Evolutionary conservation across 202 grass and related monocot genomes (phyloP), one percentile per base, ranked within the genome.

Genomic region (Setaria viridis): DNA sequence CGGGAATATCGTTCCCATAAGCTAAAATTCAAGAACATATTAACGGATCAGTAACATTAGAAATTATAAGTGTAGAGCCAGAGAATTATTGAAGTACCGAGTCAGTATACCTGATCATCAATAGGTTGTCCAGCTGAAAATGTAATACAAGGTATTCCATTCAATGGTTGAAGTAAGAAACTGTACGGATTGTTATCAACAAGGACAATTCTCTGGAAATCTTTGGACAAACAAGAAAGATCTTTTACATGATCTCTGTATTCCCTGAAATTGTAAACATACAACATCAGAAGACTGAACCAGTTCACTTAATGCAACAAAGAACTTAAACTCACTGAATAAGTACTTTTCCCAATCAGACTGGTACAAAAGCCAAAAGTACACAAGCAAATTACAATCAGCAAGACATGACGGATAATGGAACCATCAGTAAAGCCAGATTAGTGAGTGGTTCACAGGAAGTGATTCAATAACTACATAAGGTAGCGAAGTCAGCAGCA

Each of bases 141-240:
- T 80, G 96, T 87, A 50, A 91, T 16, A 62, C 93, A 99, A 1
- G 96, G 96, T 89, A 99, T 95, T 78, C 93, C 96, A 88, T 99
- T 99, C 47, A 88, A 70, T 48, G 96, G 96, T 85, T 99, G 96
- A 51, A 99, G 66, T 50, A 99, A 72, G 90, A 99, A 99, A 81
- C 93, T 95, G 59, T 95, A 95, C 67, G 93, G 96, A 66, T 95
- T 99, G 87, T 99, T 99, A 87, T 99, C 96, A 58, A 98, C 91
- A 88, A 99, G 88, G 19, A 98, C 91, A 62, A 94, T 77, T 72
- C 91, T 81, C 77, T 53, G 47, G 71, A 94, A 88, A 92, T 98
- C 93, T 82, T 94, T 89, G 11, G 91, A 98, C 73, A 98, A 43
- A 83, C 96, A 91, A 82, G 93, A 92, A 48, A 98, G 86, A 82